Percentiles rank a stretch among this genome's conserved stretches.
These are phyloP conservation scores for Coemansia sp. DNA, from an alignment of 192 early-diverging fungal species.

Conservation along the genomic window DNA sequence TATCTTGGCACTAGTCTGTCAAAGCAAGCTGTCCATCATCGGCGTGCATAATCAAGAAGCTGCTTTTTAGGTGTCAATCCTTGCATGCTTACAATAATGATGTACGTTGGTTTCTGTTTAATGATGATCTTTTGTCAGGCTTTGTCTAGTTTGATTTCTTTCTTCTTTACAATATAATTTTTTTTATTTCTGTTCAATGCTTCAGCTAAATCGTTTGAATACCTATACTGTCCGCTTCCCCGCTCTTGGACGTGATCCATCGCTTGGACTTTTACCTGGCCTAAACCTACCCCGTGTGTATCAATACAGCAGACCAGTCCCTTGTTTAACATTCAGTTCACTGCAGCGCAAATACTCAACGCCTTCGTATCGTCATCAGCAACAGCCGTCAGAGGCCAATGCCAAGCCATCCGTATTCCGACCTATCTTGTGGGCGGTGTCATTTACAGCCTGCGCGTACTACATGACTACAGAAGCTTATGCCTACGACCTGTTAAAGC, in stretches of 20 bases:
- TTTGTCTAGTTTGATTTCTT: background rate
- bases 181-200: background rate
- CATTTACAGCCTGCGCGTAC: conserved; percentile 1
- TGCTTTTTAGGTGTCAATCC: background rate
- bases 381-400: background rate
- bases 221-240: background rate
- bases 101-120: too few species aligned
- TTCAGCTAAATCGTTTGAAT: background rate
- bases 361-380: background rate
- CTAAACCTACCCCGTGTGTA: background rate
- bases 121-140: too few species aligned
- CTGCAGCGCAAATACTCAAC: background rate
- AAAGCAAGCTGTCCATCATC: background rate
- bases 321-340: background rate
- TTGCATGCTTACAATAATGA: background rate
- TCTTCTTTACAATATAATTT: background rate
- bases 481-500: background rate
- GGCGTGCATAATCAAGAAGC: background rate
- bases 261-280: background rate
- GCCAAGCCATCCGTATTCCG: background rate
- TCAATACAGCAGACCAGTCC: background rate
- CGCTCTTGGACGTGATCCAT: background rate
- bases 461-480: background rate
- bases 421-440: background rate
- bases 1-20: background rate